Conservation (phyloP, 306 rosid species). For the Pueraria montana region DNA sequence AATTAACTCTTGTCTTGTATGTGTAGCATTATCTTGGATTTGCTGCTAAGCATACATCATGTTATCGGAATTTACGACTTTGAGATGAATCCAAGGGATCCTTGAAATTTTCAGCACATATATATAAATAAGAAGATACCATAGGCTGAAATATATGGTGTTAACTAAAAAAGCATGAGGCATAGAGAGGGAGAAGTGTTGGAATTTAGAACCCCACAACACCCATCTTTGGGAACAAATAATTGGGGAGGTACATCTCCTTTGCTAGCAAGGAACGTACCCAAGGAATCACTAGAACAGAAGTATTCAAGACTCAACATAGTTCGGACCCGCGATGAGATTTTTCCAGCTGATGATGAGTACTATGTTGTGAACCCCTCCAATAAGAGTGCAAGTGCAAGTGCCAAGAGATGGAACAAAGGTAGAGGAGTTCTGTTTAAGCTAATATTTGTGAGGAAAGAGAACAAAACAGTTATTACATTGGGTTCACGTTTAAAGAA, state of each 20-base stretch:
- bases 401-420: slow-evolving; percentile 5
- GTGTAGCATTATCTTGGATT: background rate
- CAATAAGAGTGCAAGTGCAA: background rate
- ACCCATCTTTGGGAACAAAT: slow-evolving; percentile 72
- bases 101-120: slow-evolving; percentile 41
- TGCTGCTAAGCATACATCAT: background rate
- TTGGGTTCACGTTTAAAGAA: slow-evolving; percentile 54
- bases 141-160: background rate
- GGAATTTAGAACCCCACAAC: slow-evolving; percentile 83
- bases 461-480: background rate
- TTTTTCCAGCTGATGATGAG: slow-evolving; percentile 46
- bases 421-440: slow-evolving; percentile 42
- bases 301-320: slow-evolving; percentile 65
- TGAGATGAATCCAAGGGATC: slow-evolving; percentile 52
- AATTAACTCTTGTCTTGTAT: background rate
- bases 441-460: slow-evolving; percentile 43
- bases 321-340: slow-evolving; percentile 55
- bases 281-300: slow-evolving; percentile 73
- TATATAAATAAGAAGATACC: slow-evolving; percentile 27
- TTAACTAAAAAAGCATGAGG: slow-evolving; percentile 39
- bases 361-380: background rate
- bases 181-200: slow-evolving; percentile 38
- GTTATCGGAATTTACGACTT: slow-evolving; percentile 28
- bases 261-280: slow-evolving; percentile 76
- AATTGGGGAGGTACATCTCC: slow-evolving; percentile 94